Evolutionary conservation across 495 filamentous ascomycete species (phyloP), one percentile per base, ranked within the genome.

Genomic region (Parathielavia appendiculata): DNA sequence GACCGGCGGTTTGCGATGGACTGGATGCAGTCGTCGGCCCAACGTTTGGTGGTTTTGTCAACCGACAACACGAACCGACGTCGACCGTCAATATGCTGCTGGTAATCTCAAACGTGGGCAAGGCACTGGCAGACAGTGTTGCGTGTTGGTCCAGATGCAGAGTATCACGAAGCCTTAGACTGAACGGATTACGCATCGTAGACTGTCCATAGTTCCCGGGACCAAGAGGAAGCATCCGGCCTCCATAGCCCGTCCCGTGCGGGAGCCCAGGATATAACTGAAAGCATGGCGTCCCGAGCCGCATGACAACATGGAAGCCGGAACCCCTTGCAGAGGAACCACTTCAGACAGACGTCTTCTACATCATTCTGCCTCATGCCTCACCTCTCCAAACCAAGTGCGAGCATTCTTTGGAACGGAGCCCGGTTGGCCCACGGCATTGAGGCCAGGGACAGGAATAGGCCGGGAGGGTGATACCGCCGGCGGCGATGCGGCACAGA

Each of bases 101-200:
- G 47, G 32, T 47, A 51, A 58, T 14, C 9, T 40, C 16, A n/a
- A 54, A 23, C 30, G 54, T 14, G 17, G 59, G 47, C n/a, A 49
- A 16, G 23, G 54, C 34, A 50, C 20, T 36, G 41, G 30, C 43
- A 19, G 40, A 12, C 1, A 10, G 14, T 39, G 48, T 51, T 5
- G 59, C 16, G n/a, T 40, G 41, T 22, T 41, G 38, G n/a, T 54
- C 53, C 54, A 47, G 23, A 54, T 36, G 13, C 20, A 49, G 44
- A 26, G 60, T 54, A 16, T 47, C 22, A 39, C 36, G 39, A 35
- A 32, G 36, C 23, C 51, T 36, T 45, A 23, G 44, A 17, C 39
- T 38, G 35, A 47, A 14, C 16, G 20, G 38, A 23, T 23, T 51
- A 55, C 54, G 43, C 55, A 62, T 62, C 35, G 20, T 48, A 50